phyloP scores from a whole-genome alignment of 1,284 basidiomycete species.

The Porogramme epimiltina region DNA sequence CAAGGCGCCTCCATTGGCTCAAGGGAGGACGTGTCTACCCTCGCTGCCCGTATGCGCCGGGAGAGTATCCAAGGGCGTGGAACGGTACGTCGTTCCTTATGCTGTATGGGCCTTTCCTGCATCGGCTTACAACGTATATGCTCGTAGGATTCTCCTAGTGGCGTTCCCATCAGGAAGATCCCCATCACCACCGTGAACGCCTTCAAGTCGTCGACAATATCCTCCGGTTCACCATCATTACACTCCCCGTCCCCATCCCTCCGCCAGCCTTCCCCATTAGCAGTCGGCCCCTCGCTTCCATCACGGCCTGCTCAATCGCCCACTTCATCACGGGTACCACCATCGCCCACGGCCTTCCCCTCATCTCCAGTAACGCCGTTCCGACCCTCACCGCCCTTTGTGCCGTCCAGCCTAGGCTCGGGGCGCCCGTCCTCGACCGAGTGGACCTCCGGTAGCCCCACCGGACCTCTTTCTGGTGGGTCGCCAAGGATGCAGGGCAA shows the following conservation, averaged over 20 bases:
- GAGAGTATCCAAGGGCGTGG: slow-evolving; percentile 41
- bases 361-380: slow-evolving; percentile 34
- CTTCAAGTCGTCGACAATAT: slow-evolving; percentile 72
- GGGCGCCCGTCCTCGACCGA: slow-evolving; percentile 37
- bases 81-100: slow-evolving; percentile 38
- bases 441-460: slow-evolving; percentile 20
- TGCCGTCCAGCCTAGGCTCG: slow-evolving; percentile 51
- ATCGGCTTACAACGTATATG: too few relatives aligned
- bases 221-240: slow-evolving; percentile 51
- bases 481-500: slow-evolving; percentile 31
- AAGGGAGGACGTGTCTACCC: slow-evolving; percentile 39
- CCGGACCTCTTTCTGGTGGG: slow-evolving; percentile 20
- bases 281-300: slow-evolving; percentile 36
- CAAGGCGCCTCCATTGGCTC: slow-evolving; percentile 39
- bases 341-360: slow-evolving; percentile 42
- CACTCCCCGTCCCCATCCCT: slow-evolving; percentile 51
- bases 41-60: slow-evolving; percentile 40
- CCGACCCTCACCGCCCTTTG: slow-evolving; percentile 47
- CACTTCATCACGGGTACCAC: slow-evolving; percentile 44
- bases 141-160: slow-evolving; percentile 41
- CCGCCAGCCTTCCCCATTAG: slow-evolving; percentile 45
- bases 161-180: slow-evolving; percentile 56
- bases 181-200: slow-evolving; percentile 56
- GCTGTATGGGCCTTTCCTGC: too few relatives aligned
- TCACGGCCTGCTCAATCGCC: slow-evolving; percentile 40